Percentiles rank a stretch among this genome's conserved stretches.
Evolutionary conservation across 2,329 filamentous ascomycete species (phyloP).

Genomic region (Paecilomyces variotii): DNA sequence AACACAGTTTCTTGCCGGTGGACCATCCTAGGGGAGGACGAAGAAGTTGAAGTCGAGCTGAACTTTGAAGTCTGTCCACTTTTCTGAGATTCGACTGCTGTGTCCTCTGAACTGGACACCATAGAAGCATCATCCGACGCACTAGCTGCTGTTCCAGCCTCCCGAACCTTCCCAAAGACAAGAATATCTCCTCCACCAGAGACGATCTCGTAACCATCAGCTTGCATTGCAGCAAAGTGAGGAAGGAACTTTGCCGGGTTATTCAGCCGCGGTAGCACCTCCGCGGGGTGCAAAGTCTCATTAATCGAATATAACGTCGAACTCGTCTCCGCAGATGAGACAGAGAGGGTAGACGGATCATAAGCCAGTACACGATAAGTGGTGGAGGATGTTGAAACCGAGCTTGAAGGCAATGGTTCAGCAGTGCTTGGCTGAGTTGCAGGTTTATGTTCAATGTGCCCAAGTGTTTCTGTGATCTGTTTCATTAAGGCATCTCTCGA

Average conservation of each 20-base stretch:
- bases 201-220: slow-evolving; percentile 35
- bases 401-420: neutral
- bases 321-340: slow-evolving; percentile 24
- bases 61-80: neutral
- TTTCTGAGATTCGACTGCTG: neutral
- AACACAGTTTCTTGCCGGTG: slow-evolving; percentile 13
- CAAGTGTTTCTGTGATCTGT: slow-evolving; percentile 3
- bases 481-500: slow-evolving; percentile 1
- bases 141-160: neutral
- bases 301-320: slow-evolving; percentile 20
- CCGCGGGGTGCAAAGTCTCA: slow-evolving; percentile 18
- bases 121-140: neutral
- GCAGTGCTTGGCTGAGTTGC: slow-evolving; percentile 5
- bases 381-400: slow-evolving; percentile 2
- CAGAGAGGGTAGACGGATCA: slow-evolving; percentile 21
- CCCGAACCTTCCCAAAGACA: slow-evolving; percentile 24
- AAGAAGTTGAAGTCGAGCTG: neutral
- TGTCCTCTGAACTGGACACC: neutral
- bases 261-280: slow-evolving; percentile 29
- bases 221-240: slow-evolving; percentile 29
- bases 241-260: slow-evolving; percentile 35
- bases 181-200: slow-evolving; percentile 35
- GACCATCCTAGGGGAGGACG: slow-evolving; percentile 12
- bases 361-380: slow-evolving; percentile 31
- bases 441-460: slow-evolving; percentile 5